Conservation (phyloP, 169 alveolate species). For the Cryptosporidium viatorum region DNA sequence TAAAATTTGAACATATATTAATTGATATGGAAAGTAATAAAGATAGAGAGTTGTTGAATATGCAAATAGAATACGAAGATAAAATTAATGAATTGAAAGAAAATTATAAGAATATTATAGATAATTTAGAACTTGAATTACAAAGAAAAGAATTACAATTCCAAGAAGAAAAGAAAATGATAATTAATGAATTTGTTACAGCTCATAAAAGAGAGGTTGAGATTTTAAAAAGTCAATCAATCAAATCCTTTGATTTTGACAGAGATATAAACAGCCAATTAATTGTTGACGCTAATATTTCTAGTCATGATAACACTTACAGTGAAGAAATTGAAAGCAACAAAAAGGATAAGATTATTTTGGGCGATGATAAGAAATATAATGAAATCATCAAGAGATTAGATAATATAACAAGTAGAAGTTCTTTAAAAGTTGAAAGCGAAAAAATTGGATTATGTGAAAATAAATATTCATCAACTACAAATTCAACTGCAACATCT, state of each 20-base stretch:
- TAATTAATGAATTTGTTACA: conserved; percentile 43
- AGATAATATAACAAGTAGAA: conserved; percentile 44
- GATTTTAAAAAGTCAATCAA: conserved; percentile 15
- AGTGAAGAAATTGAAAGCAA: neutral
- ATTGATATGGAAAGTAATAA: conserved; percentile 71
- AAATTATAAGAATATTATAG: conserved; percentile 41
- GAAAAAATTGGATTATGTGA: neutral
- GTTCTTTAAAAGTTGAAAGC: conserved; percentile 23
- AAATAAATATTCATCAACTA: neutral
- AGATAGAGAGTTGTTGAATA: conserved; percentile 62
- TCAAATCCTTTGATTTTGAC: neutral
- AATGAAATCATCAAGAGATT: conserved; percentile 56
- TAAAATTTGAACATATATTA: conserved; percentile 62
- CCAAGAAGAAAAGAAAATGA: conserved; percentile 66
- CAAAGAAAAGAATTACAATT: conserved; percentile 49
- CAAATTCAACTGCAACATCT: conserved; percentile 47
- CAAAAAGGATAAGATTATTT: conserved; percentile 9
- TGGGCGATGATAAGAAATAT: conserved; percentile 3
- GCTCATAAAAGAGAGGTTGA: conserved; percentile 63
- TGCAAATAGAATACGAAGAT: conserved; percentile 64
- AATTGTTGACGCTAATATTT: neutral
- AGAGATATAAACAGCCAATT: neutral
- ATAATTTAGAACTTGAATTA: conserved; percentile 44
- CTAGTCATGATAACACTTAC: neutral
- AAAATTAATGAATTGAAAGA: conserved; percentile 57